phyloP scores from a whole-genome alignment of 177 flowering plant species.

The Vitis hybrid region DNA sequence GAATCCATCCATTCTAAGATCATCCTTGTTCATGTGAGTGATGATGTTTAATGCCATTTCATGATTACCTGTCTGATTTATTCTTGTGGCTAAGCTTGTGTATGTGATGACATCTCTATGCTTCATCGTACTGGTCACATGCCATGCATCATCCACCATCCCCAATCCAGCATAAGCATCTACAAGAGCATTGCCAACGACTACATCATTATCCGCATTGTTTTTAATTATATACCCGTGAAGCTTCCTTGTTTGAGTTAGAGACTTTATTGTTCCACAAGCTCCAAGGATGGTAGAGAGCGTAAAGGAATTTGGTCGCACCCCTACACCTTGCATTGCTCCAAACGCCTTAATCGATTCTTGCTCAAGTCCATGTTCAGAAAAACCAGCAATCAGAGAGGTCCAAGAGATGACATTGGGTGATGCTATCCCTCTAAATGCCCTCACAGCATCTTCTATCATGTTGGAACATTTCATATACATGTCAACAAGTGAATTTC shows the following conservation, averaged over 20 bases:
- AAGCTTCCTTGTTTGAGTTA: constrained; percentile 31
- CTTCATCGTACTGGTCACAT: constrained; percentile 31
- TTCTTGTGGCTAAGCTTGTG: constrained; percentile 50
- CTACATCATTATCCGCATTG: constrained; percentile 24
- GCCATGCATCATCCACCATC: constrained; percentile 45
- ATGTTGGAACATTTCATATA: constrained; percentile 43
- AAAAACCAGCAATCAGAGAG: constrained; percentile 48
- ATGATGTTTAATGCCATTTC: constrained; percentile 42
- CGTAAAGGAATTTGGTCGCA: constrained; percentile 53
- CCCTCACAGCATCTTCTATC: constrained; percentile 35
- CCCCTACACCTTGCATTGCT: constrained; percentile 40
- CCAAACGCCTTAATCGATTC: constrained; percentile 36
- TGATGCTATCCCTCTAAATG: constrained; percentile 34
- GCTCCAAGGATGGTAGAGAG: constrained; percentile 39
- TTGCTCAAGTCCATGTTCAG: constrained; percentile 32
- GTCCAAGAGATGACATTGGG: constrained; percentile 69
- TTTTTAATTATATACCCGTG: constrained; percentile 49
- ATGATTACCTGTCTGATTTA: constrained; percentile 48
- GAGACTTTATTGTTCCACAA: constrained; percentile 30
- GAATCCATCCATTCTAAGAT: constrained; percentile 45
- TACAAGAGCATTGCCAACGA: constrained; percentile 53
- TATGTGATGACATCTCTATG: constrained; percentile 54
- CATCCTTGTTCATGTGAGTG: constrained; percentile 30
- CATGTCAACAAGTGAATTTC: constrained; percentile 59
- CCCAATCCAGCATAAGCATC: constrained; percentile 51